Percentiles rank a stretch among this genome's conserved stretches.
Evolutionary conservation across 2,329 filamentous ascomycete genomes (phyloP).

Genomic region (Cladosporium sp.): DNA sequence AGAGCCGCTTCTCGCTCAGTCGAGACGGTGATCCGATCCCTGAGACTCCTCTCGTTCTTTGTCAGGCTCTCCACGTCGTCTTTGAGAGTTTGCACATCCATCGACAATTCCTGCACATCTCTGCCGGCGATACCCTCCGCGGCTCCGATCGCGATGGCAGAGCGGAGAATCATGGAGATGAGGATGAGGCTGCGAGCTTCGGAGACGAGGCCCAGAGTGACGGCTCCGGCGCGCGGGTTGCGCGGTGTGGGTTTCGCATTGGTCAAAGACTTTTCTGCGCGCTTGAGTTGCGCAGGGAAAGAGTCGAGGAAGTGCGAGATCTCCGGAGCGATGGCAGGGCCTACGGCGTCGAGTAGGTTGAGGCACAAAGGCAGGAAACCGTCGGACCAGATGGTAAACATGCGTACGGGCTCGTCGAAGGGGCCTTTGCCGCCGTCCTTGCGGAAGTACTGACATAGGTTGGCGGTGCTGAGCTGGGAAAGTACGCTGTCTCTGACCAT

Average conservation of each 20-base stretch:
- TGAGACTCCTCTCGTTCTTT: conserved; percentile 59
- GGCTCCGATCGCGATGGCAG: conserved; percentile 60
- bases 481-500: conserved; percentile 84
- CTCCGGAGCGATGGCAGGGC: conserved; percentile 76
- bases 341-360: conserved; percentile 80
- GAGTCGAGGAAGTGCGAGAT: conserved; percentile 84
- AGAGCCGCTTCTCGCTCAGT: conserved; percentile 18
- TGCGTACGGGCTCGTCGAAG: conserved; percentile 69
- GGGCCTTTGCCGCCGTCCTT: conserved; percentile 66
- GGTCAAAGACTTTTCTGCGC: conserved; percentile 70
- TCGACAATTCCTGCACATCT: conserved; percentile 68
- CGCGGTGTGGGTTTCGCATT: conserved; percentile 40
- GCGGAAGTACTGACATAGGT: conserved; percentile 72
- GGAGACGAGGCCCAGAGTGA: conserved; percentile 68
- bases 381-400: conserved; percentile 86
- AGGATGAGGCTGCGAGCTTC: conserved; percentile 78
- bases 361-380: conserved; percentile 84
- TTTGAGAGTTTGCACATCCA: conserved; percentile 67
- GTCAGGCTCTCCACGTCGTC: conserved; percentile 82
- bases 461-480: conserved; percentile 72
- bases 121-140: conserved; percentile 53
- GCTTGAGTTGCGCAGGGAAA: conserved; percentile 72
- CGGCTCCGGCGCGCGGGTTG: conserved; percentile 51
- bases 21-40: conserved; percentile 65
- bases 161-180: conserved; percentile 67